Evolutionary conservation across 768 basidiomycete genomes (phyloP).

Genomic region (Mycena pura): DNA sequence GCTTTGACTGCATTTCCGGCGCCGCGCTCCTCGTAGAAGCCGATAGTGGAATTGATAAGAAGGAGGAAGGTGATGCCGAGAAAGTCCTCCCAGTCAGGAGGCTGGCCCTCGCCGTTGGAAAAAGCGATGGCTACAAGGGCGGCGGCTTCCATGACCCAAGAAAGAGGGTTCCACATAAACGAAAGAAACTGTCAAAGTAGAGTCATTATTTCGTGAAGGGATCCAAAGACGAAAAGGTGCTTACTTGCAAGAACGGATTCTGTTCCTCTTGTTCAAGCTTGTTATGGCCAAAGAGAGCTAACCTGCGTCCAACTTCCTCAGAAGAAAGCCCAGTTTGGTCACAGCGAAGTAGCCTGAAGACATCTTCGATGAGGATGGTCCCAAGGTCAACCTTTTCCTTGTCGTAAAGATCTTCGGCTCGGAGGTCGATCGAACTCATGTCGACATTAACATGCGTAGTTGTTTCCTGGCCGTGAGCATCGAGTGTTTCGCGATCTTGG

Average conservation of each 20-base stretch:
- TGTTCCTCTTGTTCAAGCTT: too few relatives aligned
- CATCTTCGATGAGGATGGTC: conserved; percentile 93
- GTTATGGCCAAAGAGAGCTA: too few relatives aligned
- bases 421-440: conserved; percentile 88
- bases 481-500: too few relatives aligned
- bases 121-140: conserved; percentile 92
- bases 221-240: neutral
- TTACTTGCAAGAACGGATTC: too few relatives aligned
- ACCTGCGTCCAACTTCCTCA: too few relatives aligned
- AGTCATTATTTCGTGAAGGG: too few relatives aligned
- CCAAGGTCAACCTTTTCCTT: conserved; percentile 99
- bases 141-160: conserved; percentile 99
- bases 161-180: conserved; percentile 99
- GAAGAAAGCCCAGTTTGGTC: conserved; percentile 75
- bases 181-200: conserved; percentile 67
- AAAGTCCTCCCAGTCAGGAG: conserved; percentile 95
- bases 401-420: conserved; percentile 92
- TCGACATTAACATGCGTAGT: conserved; percentile 83
- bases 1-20: conserved; percentile 99
- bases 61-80: conserved; percentile 90
- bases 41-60: conserved; percentile 93
- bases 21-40: conserved; percentile 96
- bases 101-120: conserved; percentile 86
- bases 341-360: conserved; percentile 94
- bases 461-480: neutral